Evolutionary conservation across 208 protist species (phyloP), one percentile per base, ranked within the genome.

Genomic region (Acanthamoeba divionensis): DNA sequence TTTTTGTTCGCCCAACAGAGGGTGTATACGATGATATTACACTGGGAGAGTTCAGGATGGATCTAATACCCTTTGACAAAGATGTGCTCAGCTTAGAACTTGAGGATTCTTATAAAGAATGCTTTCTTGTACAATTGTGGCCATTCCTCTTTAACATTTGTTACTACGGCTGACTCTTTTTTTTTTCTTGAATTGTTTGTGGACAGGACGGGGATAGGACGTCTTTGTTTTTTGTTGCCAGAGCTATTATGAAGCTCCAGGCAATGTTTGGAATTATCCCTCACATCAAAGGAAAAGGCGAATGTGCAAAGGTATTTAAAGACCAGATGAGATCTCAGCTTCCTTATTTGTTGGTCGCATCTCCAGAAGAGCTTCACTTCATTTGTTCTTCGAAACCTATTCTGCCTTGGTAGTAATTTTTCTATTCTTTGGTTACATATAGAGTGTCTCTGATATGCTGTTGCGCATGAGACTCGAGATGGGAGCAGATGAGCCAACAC

Each of bases 81-180:
- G 95, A 96, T 82, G 65, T 96, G 0, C 85, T 96, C 21, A 95
- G 92, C 24, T 24, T 96, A 1, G 94, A 96, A 7, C 36, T 96
- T 21, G 15, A 45, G 33, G 63, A 24, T 3, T 66, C 90, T 0
- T 96, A 92, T 77, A 62, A 65, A 29, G 94, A 96, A 21, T 94
- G 60, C 47, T 41, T 82, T 44, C 88, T 96, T 4, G 87, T 90
- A 62, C 36, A 12, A 12, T 45, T 41, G 9, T 47, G 24, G n/a
- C 18, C 9, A 10, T 26, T 88, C 55, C 21, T 50, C 75, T 9
- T 85, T 29, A 52, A 18, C 31, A 24, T 15, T 18, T 52, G 12
- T 73, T 73, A 73, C 15, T 45, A 45, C 38, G 12, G 47, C 31
- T 66, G 12, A n/a, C 15, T 50, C 21, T 50, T 15, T 54, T 66